Conservation (phyloP, 345 rosid species). For the Populus ilicifolia region DNA sequence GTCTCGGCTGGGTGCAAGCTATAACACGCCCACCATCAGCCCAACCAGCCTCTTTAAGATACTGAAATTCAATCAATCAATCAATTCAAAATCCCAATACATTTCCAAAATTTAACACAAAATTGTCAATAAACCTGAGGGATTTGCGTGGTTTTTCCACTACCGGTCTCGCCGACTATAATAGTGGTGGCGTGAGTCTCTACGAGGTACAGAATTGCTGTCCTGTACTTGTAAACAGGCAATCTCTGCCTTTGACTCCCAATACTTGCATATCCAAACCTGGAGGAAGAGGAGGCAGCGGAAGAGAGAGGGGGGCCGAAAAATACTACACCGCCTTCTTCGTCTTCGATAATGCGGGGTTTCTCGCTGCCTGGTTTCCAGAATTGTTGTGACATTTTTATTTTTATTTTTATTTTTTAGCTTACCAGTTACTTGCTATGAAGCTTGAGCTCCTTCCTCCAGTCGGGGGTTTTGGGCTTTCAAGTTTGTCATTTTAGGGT, state of each 20-base stretch:
- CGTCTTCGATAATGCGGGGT: slow-evolving; percentile 81
- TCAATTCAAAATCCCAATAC: too few relatives aligned
- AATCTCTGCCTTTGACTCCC: slow-evolving; percentile 90
- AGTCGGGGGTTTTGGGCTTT: too few relatives aligned
- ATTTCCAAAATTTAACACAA: too few relatives aligned
- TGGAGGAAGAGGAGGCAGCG: slow-evolving; percentile 42
- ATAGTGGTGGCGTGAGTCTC: slow-evolving; percentile 91
- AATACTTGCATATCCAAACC: slow-evolving; percentile 72
- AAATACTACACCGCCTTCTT: slow-evolving; percentile 86
- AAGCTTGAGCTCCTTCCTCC: neutral
- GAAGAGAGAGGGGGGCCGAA: slow-evolving; percentile 50
- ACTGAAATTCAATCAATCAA: slow-evolving; percentile 36
- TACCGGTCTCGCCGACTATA: slow-evolving; percentile 94
- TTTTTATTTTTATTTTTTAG: neutral
- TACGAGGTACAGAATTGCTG: slow-evolving; percentile 73
- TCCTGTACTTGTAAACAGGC: slow-evolving; percentile 79
- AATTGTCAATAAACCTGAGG: slow-evolving; percentile 58
- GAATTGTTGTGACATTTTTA: slow-evolving; percentile 60
- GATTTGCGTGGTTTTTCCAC: slow-evolving; percentile 97
- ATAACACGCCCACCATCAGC: slow-evolving; percentile 89
- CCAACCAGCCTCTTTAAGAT: slow-evolving; percentile 97
- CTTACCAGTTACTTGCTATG: neutral
- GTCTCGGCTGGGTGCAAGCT: slow-evolving; percentile 94
- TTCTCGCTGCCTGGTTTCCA: slow-evolving; percentile 95
- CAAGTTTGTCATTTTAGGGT: too few relatives aligned